A percentile compares a stretch with the other conserved stretches of the same genome.
phyloP scores from a whole-genome alignment of 805 yeast species.

The Candida xiaguanensis region DNA sequence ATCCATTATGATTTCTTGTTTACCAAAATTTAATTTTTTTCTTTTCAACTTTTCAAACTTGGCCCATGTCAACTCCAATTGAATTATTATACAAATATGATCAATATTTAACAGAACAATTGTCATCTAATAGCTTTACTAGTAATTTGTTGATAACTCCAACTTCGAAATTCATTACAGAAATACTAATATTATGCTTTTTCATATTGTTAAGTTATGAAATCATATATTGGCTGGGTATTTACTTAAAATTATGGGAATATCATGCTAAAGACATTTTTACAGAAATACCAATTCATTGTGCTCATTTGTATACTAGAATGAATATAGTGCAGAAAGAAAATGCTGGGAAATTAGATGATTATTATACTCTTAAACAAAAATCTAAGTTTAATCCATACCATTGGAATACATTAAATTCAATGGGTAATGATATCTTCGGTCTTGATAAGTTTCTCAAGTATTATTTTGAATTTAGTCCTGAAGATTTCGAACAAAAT shows the following conservation, averaged over 20 bases:
- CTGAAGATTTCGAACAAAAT: conserved; percentile 66
- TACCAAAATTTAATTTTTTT: background rate
- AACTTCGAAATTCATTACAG: conserved; percentile 26
- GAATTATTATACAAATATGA: conserved; percentile 10
- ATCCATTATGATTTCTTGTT: conserved; percentile 23
- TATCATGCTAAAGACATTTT: conserved; percentile 58
- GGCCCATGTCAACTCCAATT: conserved; percentile 8
- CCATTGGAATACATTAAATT: conserved; percentile 18
- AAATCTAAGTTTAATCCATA: conserved; percentile 23
- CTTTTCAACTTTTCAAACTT: background rate
- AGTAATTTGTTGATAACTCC: conserved; percentile 22
- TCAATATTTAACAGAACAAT: conserved; percentile 7
- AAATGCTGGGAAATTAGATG: conserved; percentile 17
- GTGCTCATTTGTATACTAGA: conserved; percentile 66
- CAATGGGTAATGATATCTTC: conserved; percentile 17
- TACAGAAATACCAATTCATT: conserved; percentile 71
- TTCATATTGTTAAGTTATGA: conserved; percentile 35
- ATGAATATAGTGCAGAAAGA: conserved; percentile 36
- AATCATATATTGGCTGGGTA: conserved; percentile 40
- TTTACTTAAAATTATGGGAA: conserved; percentile 42
- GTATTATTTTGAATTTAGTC: conserved; percentile 76
- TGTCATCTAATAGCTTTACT: conserved; percentile 18
- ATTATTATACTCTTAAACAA: conserved; percentile 26
- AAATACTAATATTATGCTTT: conserved; percentile 20
- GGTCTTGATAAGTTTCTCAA: conserved; percentile 28